phyloP scores from a whole-genome alignment of 1,284 basidiomycete species.

The Apiotrichum laibachii region DNA sequence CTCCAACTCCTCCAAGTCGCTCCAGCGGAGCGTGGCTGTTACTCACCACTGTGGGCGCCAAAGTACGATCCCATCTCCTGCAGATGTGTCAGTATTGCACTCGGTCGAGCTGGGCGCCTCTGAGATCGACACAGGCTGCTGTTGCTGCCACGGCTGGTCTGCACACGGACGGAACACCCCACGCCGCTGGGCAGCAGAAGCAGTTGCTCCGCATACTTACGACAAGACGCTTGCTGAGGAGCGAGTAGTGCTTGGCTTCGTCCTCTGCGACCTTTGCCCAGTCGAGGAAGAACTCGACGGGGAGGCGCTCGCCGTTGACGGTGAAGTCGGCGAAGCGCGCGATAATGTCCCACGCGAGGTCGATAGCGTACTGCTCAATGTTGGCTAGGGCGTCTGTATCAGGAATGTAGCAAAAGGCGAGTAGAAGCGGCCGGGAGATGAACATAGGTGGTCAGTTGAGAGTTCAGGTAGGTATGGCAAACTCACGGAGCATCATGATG shows the following conservation, averaged over 20 bases:
- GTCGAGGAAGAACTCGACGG: conserved; percentile 72
- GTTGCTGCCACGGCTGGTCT: too few species aligned
- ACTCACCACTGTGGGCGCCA: conserved; percentile 55
- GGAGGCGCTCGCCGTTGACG: conserved; percentile 56
- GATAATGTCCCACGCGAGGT: conserved; percentile 83
- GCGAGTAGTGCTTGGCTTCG: conserved; percentile 68
- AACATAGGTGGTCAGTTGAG: not conserved
- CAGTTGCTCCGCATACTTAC: conserved; percentile 54
- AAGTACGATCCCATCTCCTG: conserved; percentile 69
- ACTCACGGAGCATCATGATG: conserved; percentile 66
- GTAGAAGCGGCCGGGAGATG: too few species aligned
- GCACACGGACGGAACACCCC: too few species aligned
- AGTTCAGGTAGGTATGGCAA: not conserved
- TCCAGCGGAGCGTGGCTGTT: not conserved
- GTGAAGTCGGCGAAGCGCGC: conserved; percentile 63
- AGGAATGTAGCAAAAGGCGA: too few species aligned
- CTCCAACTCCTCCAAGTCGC: too few species aligned
- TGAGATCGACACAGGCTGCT: not conserved
- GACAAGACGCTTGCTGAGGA: conserved; percentile 53
- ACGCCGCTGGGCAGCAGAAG: too few species aligned
- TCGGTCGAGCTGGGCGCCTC: not conserved
- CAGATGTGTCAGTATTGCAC: not conserved
- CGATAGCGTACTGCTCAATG: conserved; percentile 89
- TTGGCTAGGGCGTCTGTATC: conserved; percentile 67
- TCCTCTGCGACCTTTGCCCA: conserved; percentile 75